Conservation (phyloP, 129 eudicot genomes). For the Helichrysum umbraculigerum region DNA sequence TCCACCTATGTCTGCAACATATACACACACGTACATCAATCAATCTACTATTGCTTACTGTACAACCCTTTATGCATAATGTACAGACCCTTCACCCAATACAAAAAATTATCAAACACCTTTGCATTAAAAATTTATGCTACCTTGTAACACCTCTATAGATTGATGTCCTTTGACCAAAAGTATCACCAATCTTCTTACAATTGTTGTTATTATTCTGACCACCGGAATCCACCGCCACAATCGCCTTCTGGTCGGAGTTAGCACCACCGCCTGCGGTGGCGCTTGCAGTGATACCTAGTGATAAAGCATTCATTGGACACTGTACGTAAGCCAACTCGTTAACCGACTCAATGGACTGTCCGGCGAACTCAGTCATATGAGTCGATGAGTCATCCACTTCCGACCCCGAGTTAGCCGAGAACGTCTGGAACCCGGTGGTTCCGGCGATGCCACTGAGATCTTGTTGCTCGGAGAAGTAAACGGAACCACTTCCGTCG, state of each 20-base stretch:
- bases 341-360: slow-evolving; percentile 60
- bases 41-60: slow-evolving; percentile 2
- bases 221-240: slow-evolving; percentile 45
- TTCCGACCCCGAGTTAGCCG: slow-evolving; percentile 95
- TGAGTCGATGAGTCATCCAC: slow-evolving; percentile 78
- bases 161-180: slow-evolving; percentile 95
- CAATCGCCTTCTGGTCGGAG: slow-evolving; percentile 42
- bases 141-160: slow-evolving; percentile 97
- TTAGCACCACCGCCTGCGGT: slow-evolving; percentile 14
- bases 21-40: slow-evolving; percentile 12
- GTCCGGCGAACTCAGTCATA: slow-evolving; percentile 46
- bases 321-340: slow-evolving; percentile 61
- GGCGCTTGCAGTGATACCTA: slow-evolving; percentile 34
- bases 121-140: background rate
- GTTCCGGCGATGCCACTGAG: slow-evolving; percentile 44
- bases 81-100: background rate
- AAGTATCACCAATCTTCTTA: slow-evolving; percentile 78
- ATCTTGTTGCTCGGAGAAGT: slow-evolving; percentile 61
- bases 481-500: slow-evolving; percentile 49
- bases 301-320: slow-evolving; percentile 49
- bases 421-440: slow-evolving; percentile 68
- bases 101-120: slow-evolving; percentile 5
- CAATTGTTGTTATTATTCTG: slow-evolving; percentile 31
- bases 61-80: slow-evolving; percentile 10
- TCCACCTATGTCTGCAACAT: slow-evolving; percentile 90